Conservation (phyloP, 352 stramenopile species). For the Pythium diclinum region DNA sequence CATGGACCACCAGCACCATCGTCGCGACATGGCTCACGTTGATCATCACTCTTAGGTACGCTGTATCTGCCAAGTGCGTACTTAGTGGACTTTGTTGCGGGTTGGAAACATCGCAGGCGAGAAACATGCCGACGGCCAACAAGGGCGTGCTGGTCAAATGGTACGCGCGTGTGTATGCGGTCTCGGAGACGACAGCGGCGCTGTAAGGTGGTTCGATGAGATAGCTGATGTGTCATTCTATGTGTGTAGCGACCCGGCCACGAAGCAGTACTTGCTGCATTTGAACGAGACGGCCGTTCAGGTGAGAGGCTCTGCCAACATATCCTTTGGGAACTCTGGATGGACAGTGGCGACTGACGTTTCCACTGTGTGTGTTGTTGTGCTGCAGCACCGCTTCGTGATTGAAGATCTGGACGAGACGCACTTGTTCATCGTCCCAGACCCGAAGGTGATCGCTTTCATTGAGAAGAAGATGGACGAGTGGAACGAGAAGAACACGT, state of each 20-base stretch:
- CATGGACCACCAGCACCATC: slow-evolving; percentile 24
- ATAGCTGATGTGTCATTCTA: slow-evolving; percentile 14
- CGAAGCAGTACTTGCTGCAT: slow-evolving; percentile 85
- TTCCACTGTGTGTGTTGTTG: neutral
- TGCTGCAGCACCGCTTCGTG: slow-evolving; percentile 70
- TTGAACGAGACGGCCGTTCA: slow-evolving; percentile 83
- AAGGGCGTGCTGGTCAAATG: slow-evolving; percentile 85
- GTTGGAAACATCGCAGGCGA: neutral
- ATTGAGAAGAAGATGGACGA: slow-evolving; percentile 90
- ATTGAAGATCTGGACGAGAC: slow-evolving; percentile 85
- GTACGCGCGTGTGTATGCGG: slow-evolving; percentile 29
- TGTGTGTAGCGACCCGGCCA: slow-evolving; percentile 61
- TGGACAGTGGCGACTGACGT: neutral
- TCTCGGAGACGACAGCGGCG: neutral
- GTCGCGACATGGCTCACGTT: neutral
- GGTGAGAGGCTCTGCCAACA: slow-evolving; percentile 28
- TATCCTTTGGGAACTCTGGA: neutral
- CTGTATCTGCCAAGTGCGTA: slow-evolving; percentile 4
- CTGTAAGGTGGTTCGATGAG: neutral
- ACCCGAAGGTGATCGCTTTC: slow-evolving; percentile 76
- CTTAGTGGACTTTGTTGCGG: neutral
- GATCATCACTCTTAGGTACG: slow-evolving; percentile 22
- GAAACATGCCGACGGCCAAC: slow-evolving; percentile 72
- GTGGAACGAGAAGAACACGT: slow-evolving; percentile 88
- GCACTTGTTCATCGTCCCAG: slow-evolving; percentile 85